phyloP scores from a whole-genome alignment of 1,284 basidiomycete genomes.

The Heterobasidion irregulare region DNA sequence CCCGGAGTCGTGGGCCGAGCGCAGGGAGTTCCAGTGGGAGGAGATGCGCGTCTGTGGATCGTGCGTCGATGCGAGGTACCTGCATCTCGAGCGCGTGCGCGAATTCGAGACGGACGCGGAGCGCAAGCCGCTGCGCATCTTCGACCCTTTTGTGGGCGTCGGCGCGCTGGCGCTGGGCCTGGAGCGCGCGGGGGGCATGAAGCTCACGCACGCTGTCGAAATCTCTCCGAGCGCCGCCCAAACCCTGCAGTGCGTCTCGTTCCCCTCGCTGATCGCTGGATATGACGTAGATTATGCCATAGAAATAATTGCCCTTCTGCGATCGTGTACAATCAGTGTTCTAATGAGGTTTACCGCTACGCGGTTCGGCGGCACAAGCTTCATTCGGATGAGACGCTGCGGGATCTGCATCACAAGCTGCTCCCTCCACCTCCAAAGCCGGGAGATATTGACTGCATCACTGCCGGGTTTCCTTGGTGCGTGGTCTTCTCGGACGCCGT shows the following conservation, averaged over 20 bases:
- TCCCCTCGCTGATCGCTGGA: not conserved
- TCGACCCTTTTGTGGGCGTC: slow-evolving; percentile 62
- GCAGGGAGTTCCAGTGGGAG: slow-evolving; percentile 18
- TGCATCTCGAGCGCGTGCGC: slow-evolving; percentile 10
- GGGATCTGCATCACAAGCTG: slow-evolving; percentile 18
- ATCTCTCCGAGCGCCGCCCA: slow-evolving; percentile 62
- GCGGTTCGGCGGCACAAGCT: slow-evolving; percentile 37
- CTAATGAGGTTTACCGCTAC: slow-evolving; percentile 50
- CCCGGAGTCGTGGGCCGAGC: slow-evolving; percentile 30
- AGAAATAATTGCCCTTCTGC: slow-evolving; percentile 38
- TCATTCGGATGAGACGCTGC: slow-evolving; percentile 28
- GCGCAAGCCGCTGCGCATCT: slow-evolving; percentile 29
- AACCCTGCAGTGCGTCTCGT: slow-evolving; percentile 42
- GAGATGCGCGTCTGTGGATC: slow-evolving; percentile 35
- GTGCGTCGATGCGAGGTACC: slow-evolving; percentile 29
- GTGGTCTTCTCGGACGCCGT: slow-evolving; percentile 6
- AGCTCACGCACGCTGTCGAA: slow-evolving; percentile 58
- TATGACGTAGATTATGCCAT: not conserved
- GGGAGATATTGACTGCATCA: slow-evolving; percentile 49
- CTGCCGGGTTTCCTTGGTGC: slow-evolving; percentile 70
- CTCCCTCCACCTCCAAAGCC: slow-evolving; percentile 38
- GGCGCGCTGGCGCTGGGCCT: slow-evolving; percentile 57
- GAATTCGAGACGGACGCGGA: slow-evolving; percentile 15
- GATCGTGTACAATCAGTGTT: slow-evolving; percentile 48
- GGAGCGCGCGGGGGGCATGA: slow-evolving; percentile 37